Evolutionary conservation across 345 rosid genomes (phyloP).

Genomic region (Citrus hindsii): DNA sequence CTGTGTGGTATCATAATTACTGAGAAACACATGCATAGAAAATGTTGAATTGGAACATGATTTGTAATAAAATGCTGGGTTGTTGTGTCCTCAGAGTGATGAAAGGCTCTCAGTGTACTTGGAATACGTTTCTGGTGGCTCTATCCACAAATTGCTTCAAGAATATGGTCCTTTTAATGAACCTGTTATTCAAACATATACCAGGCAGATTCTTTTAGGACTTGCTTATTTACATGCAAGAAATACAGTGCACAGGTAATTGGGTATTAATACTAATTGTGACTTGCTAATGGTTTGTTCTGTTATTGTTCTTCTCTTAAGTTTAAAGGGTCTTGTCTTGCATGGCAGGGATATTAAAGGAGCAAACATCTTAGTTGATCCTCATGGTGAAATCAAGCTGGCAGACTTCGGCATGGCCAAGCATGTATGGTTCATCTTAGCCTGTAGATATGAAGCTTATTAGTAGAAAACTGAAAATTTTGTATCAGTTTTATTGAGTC

Average conservation of each 20-base stretch:
- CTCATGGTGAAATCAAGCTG: slow-evolving; percentile 91
- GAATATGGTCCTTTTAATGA: slow-evolving; percentile 92
- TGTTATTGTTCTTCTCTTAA: slow-evolving; percentile 1
- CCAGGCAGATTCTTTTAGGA: slow-evolving; percentile 83
- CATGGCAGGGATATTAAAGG: slow-evolving; percentile 90
- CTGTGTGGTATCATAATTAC: not conserved
- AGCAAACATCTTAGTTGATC: slow-evolving; percentile 93
- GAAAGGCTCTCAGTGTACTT: slow-evolving; percentile 90
- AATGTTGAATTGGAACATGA: slow-evolving; percentile 17
- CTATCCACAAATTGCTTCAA: slow-evolving; percentile 89
- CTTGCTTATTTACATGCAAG: slow-evolving; percentile 90
- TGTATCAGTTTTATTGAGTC: not conserved
- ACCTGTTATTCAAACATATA: slow-evolving; percentile 90
- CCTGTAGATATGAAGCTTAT: not conserved
- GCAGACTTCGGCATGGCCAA: slow-evolving; percentile 99
- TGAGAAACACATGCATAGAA: not conserved
- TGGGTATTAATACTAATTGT: slow-evolving; percentile 10
- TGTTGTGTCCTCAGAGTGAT: slow-evolving; percentile 56
- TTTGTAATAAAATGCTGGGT: slow-evolving; percentile 17
- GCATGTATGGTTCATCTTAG: slow-evolving; percentile 51
- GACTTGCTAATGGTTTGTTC: not conserved
- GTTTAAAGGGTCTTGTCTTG: slow-evolving; percentile 7
- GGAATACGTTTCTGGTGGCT: slow-evolving; percentile 95
- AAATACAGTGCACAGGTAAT: slow-evolving; percentile 90
- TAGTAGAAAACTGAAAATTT: not conserved